Evolutionary conservation across 1,284 basidiomycete species (phyloP).

Genomic region (Malassezia yamatoensis): DNA sequence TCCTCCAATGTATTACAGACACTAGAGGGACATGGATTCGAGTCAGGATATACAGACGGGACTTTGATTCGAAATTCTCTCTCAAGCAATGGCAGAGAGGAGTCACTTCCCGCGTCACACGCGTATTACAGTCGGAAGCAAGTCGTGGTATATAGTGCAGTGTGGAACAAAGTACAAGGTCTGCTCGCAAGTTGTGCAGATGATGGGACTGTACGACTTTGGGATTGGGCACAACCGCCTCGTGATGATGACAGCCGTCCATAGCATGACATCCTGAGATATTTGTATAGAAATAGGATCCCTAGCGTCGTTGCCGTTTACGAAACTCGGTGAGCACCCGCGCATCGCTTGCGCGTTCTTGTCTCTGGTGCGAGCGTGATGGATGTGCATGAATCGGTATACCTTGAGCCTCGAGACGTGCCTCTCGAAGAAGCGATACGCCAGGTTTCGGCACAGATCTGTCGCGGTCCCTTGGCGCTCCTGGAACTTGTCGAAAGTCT

Average conservation of each 20-base stretch:
- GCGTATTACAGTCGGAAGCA: conserved; percentile 10
- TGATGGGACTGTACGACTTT: conserved; percentile 51
- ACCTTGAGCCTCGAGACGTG: neutral
- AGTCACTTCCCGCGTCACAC: neutral
- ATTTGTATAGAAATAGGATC: neutral
- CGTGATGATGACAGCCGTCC: neutral
- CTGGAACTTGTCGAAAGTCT: neutral
- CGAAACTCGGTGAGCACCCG: neutral
- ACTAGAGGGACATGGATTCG: conserved; percentile 36
- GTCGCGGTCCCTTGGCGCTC: neutral
- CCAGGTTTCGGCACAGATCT: neutral
- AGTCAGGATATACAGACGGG: conserved; percentile 13
- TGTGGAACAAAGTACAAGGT: conserved; percentile 49
- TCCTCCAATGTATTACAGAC: conserved; percentile 42
- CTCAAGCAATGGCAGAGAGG: neutral
- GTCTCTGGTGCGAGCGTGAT: neutral
- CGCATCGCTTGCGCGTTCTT: conserved; percentile 2
- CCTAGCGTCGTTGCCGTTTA: neutral
- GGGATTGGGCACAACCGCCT: conserved; percentile 36
- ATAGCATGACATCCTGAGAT: neutral
- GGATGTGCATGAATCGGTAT: too few relatives aligned
- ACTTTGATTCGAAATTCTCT: neutral
- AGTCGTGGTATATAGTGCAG: conserved; percentile 49
- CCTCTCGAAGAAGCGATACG: neutral
- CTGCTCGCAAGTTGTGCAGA: conserved; percentile 50